These are phyloP conservation scores for Vitis rupestris DNA, from an alignment of 164 flowering plant genomes.

Conservation along the genomic window DNA sequence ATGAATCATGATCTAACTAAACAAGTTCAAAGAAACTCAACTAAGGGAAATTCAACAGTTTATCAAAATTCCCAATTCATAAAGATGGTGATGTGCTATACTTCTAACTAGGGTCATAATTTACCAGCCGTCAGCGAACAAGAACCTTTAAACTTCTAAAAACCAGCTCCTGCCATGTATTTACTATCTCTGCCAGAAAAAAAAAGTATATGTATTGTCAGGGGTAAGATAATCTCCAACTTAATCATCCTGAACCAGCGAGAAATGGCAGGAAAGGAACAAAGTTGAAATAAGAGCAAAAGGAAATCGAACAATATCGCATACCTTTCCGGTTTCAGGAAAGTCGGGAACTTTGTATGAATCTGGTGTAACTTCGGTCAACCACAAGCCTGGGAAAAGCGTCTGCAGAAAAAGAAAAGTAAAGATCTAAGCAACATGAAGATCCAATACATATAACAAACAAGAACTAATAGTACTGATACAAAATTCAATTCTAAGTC, in stretches of 20 bases:
- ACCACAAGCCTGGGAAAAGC: constrained; percentile 55
- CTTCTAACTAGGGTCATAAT: constrained; percentile 18
- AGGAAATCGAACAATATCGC: background rate
- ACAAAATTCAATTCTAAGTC: too few relatives aligned
- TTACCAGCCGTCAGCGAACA: constrained; percentile 15
- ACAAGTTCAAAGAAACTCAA: constrained; percentile 2
- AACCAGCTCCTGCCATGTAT: background rate
- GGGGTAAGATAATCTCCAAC: too few relatives aligned
- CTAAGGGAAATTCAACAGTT: constrained; percentile 4
- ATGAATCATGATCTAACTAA: constrained; percentile 10
- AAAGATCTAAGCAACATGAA: background rate
- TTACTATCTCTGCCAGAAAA: constrained; percentile 19
- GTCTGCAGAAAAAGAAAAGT: constrained; percentile 30
- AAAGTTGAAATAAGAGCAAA: background rate
- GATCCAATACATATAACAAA: background rate
- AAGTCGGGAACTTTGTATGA: constrained; percentile 49
- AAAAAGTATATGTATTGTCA: too few relatives aligned
- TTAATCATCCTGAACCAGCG: too few relatives aligned
- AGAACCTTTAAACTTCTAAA: background rate
- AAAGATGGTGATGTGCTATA: constrained; percentile 16
- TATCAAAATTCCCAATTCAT: constrained; percentile 14
- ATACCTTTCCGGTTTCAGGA: constrained; percentile 39
- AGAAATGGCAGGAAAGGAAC: too few relatives aligned
- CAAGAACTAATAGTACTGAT: background rate
- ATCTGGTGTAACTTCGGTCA: constrained; percentile 50